Evolutionary conservation across 768 basidiomycete species (phyloP), one percentile per base, ranked within the genome.

Genomic region (Arthromyces matolae): DNA sequence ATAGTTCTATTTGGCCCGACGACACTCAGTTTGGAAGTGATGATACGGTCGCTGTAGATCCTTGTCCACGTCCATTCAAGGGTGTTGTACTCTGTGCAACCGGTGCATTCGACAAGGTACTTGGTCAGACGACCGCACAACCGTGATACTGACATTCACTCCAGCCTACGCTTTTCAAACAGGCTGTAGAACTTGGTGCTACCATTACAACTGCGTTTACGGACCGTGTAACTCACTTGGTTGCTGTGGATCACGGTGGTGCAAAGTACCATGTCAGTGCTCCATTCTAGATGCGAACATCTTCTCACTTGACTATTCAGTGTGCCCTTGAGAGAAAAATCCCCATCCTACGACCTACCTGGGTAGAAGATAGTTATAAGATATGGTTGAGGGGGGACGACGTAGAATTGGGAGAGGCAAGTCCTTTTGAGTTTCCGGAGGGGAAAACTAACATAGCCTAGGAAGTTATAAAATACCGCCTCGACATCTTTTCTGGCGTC

Each of bases 141-240:
- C 9, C 12, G 29, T 22, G 43, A 8, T 14, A 12, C 25, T 35
- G 47, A 38, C 33, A 8, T 28, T 47, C 14, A 37, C 24, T 18
- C 3, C 51, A 93, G 91, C 75, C 80, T 0, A 75, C 76, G 2
- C 53, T 94, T 27, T 89, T 89, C 60, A 82, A 81, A 50, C 79
- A 88, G 58, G 90, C 89, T 0, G 68, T 79, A 19, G 86, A 93
- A 55, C 83, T 96, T 12, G 93, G 93, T 9, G 93, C 90, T 22
- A 67, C 66, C 3, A 73, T 79, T 35, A 75, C 79, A 13, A 77
- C 68, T 25, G 84, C 89, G 40, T 83, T 95, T 52, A 97, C 92
- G 0, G 86, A 91, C 60, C 73, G 73, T 37, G 86, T 89, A n/a
- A 94, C 92, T 0, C 93, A 95, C 70, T 76, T 97, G 18, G 73